Conservation (phyloP, 2,329 filamentous ascomycete genomes). For the Neonectria hederae region DNA sequence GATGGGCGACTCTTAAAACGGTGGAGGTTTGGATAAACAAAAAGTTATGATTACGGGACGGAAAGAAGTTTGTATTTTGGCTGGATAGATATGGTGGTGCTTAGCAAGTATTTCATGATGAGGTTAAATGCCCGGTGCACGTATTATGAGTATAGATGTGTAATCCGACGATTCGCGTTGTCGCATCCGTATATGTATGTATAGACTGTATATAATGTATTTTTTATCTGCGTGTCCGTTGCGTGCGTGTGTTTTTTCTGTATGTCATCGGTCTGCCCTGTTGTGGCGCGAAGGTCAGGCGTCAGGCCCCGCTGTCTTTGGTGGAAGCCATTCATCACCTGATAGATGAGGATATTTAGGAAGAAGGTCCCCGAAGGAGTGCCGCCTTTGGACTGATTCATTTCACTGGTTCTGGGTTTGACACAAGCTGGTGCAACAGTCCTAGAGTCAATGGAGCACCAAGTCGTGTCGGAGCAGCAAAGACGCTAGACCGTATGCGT, state of each 20-base stretch:
- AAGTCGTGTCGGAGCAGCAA: neutral
- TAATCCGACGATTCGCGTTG: slow-evolving; percentile 41
- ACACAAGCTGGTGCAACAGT: neutral
- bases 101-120: slow-evolving; percentile 44
- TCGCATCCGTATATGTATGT: slow-evolving; percentile 39
- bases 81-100: slow-evolving; percentile 43
- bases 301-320: neutral
- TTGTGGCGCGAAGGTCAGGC: slow-evolving; percentile 16
- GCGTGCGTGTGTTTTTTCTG: slow-evolving; percentile 18
- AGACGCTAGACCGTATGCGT: slow-evolving; percentile 11
- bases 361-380: neutral
- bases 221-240: slow-evolving; percentile 34
- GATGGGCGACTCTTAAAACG: slow-evolving; percentile 62
- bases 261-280: slow-evolving; percentile 2
- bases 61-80: slow-evolving; percentile 36
- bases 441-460: too few species aligned
- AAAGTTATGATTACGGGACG: slow-evolving; percentile 32
- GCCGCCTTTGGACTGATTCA: neutral
- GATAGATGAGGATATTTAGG: neutral
- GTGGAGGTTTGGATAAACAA: slow-evolving; percentile 21
- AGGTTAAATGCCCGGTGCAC: slow-evolving; percentile 33
- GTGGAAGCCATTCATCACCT: neutral
- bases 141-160: slow-evolving; percentile 42
- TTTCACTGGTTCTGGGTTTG: neutral
- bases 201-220: slow-evolving; percentile 30